Evolutionary conservation across 2,329 filamentous ascomycete species (phyloP).

Genomic region (Sclerotinia nivalis): DNA sequence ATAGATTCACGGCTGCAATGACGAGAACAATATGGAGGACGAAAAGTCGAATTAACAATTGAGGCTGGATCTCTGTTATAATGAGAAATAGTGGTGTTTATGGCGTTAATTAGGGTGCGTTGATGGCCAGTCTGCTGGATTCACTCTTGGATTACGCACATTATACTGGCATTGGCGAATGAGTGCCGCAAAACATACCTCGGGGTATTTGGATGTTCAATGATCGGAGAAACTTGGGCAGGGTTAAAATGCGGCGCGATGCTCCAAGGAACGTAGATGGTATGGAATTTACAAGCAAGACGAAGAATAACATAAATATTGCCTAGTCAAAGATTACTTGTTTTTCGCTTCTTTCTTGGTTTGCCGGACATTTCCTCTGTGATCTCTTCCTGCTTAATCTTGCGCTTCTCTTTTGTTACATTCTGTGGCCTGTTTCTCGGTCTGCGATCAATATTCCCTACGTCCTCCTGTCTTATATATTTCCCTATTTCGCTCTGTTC

Average conservation of each 20-base stretch:
- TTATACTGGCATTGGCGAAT: background rate
- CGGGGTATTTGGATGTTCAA: background rate
- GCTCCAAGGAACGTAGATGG: background rate
- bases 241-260: background rate
- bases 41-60: background rate
- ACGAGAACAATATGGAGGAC: background rate
- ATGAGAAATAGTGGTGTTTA: background rate
- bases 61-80: background rate
- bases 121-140: background rate
- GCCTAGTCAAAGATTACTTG: background rate
- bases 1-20: slow-evolving; percentile 15
- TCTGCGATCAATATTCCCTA: too few species aligned
- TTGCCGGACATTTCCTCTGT: background rate
- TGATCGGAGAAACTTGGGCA: background rate
- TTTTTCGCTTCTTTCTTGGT: background rate
- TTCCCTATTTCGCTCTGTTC: background rate
- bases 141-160: background rate
- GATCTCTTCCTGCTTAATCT: background rate
- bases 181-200: background rate
- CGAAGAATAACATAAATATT: background rate
- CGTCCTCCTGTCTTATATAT: background rate
- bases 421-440: background rate
- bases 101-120: background rate
- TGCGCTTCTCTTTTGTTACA: background rate
- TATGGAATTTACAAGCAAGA: background rate